A percentile compares a stretch with the other conserved stretches of the same genome.
These are phyloP conservation scores for Pilatotrama ljubarskyi DNA, from an alignment of 768 basidiomycete genomes.

Conservation along the genomic window DNA sequence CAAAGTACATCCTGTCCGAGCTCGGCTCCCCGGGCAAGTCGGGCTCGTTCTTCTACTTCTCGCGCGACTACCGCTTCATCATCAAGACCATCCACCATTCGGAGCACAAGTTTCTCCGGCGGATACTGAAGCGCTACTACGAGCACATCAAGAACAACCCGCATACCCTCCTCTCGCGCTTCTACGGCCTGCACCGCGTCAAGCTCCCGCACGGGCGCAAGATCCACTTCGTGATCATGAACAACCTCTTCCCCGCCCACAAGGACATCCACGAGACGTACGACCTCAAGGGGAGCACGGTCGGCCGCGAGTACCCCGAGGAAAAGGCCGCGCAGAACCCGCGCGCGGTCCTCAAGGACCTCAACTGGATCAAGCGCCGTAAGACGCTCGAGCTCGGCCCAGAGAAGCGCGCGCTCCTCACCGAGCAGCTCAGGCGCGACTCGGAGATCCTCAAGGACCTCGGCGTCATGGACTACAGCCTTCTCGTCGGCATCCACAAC, in stretches of 20 bases:
- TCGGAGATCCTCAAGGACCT: conserved; percentile 80
- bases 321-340: conserved; percentile 77
- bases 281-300: conserved; percentile 93
- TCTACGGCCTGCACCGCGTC: conserved; percentile 97
- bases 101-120: conserved; percentile 91
- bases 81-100: conserved; percentile 97
- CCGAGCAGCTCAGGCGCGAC: conserved; percentile 89
- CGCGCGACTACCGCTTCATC: conserved; percentile 97
- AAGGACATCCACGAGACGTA: conserved; percentile 97
- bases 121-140: conserved; percentile 82
- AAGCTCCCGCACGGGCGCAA: conserved; percentile 92
- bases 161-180: conserved; percentile 89
- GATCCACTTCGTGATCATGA: conserved; percentile 99
- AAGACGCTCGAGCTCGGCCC: conserved; percentile 89
- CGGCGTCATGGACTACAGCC: conserved; percentile 94
- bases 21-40: conserved; percentile 98
- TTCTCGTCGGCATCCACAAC: conserved; percentile 93
- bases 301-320: conserved; percentile 86
- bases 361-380: conserved; percentile 90
- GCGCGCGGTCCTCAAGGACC: conserved; percentile 88
- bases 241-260: conserved; percentile 97
- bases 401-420: conserved; percentile 87
- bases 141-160: conserved; percentile 86
- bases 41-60: conserved; percentile 99
- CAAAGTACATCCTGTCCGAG: conserved; percentile 97